Conservation (phyloP, 2,329 filamentous ascomycete species). For the Fusarium agapanthi region DNA sequence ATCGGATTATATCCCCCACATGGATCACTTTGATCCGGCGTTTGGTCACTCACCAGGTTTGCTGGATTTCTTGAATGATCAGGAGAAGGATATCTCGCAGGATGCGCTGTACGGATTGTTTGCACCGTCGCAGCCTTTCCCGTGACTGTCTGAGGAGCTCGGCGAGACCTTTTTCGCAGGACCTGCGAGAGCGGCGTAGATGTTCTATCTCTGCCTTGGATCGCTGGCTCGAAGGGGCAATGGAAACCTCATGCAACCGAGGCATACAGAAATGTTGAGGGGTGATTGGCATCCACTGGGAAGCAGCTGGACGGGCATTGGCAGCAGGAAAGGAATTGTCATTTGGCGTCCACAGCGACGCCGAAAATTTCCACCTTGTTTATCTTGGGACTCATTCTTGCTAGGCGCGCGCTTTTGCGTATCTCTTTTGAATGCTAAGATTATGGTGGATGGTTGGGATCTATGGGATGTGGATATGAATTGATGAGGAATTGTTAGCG, state of each 20-base stretch:
- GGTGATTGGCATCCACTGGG: neutral
- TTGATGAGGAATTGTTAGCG: constrained; percentile 13
- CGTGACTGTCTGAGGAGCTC: constrained; percentile 36
- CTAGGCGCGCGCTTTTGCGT: neutral
- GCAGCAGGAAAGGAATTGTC: neutral
- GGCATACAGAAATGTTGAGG: neutral
- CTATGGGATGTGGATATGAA: constrained; percentile 3
- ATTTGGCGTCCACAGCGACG: neutral
- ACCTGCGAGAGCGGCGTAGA: constrained; percentile 19
- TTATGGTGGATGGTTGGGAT: neutral
- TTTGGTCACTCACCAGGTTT: constrained; percentile 41
- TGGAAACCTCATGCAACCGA: constrained; percentile 3
- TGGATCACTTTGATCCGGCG: constrained; percentile 38
- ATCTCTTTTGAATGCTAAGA: neutral
- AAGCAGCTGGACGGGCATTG: neutral
- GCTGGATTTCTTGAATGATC: constrained; percentile 43
- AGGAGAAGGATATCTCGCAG: constrained; percentile 45
- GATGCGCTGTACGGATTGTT: constrained; percentile 45
- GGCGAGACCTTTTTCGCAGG: constrained; percentile 31
- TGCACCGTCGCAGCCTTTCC: constrained; percentile 43
- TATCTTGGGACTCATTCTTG: too few relatives aligned
- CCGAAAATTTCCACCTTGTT: neutral
- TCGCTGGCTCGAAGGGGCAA: neutral
- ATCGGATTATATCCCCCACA: constrained; percentile 34
- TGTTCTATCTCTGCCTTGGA: neutral